phyloP scores from a whole-genome alignment of 768 basidiomycete species.

The Boletus subparvulus region DNA sequence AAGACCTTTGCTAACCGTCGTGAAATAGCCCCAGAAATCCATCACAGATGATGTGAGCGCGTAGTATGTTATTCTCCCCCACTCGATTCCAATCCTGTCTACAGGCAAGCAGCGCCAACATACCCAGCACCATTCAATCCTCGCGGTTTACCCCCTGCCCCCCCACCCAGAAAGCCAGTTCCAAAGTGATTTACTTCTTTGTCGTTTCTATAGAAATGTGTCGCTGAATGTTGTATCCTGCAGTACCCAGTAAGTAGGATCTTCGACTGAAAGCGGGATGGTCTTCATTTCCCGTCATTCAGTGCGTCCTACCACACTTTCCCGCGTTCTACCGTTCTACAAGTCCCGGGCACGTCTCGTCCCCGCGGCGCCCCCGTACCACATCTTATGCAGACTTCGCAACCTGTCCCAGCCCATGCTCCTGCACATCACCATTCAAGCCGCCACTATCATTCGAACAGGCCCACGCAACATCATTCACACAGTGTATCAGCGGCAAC shows the following conservation, averaged over 20 bases:
- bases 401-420: not conserved
- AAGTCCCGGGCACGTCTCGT: not conserved
- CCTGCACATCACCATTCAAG: slow-evolving; percentile 9
- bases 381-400: slow-evolving; percentile 4
- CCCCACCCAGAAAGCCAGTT: slow-evolving; percentile 16
- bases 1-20: not conserved
- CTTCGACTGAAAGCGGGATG: slow-evolving; percentile 4
- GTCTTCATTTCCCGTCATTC: slow-evolving; percentile 13
- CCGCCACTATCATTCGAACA: not conserved
- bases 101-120: slow-evolving; percentile 17
- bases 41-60: slow-evolving; percentile 15
- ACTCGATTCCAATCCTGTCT: not conserved
- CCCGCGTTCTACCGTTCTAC: slow-evolving; percentile 21
- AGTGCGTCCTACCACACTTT: slow-evolving; percentile 30
- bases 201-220: not conserved
- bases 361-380: not conserved
- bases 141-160: slow-evolving; percentile 15
- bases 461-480: slow-evolving; percentile 3
- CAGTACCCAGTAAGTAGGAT: slow-evolving; percentile 28
- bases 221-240: slow-evolving; percentile 5
- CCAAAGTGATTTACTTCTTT: slow-evolving; percentile 19
- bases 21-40: slow-evolving; percentile 10
- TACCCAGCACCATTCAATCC: slow-evolving; percentile 21
- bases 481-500: slow-evolving; percentile 14
- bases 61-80: not conserved